Evolutionary conservation across 345 rosid genomes (phyloP), one percentile per base, ranked within the genome.

Genomic region (Populus ilicifolia): DNA sequence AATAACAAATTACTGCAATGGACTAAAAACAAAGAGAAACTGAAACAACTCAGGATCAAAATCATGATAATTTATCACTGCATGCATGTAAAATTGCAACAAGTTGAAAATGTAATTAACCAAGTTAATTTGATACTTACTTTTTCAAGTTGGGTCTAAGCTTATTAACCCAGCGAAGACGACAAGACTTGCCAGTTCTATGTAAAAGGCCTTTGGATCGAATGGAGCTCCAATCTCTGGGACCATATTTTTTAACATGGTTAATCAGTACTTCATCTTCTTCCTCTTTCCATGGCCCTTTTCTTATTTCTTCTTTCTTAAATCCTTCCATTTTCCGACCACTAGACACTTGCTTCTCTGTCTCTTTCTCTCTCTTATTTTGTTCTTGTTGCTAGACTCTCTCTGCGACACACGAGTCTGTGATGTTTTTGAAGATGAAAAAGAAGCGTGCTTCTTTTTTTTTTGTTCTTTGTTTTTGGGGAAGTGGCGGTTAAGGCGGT

Each of bases 221-320:
- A 91, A 93, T 91, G 92, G 98, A 93, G 96, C 98, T 93, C 99
- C 98, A 96, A 80, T 93, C 99, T 17, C 96, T 88, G 64, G 98
- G 93, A 12, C 99, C 98, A 39, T 90, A 88, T 73, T 80, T 84
- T 70, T 81, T 88, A 2, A 96, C 98, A 30, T 91, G 98, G 83
- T 83, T 91, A 35, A 87, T 82, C 2, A 96, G 80, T 3, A 93
- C 93, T 72, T 91, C 86, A 73, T 96, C 99, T 83, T 96, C 99
- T 67, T 96, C 99, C 1, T 88, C 86, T 83, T 91, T 91, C 99
- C 99, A 92, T 67, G 98, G 94, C 52, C 99, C 97, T 86, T 96
- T 96, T 78, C 91, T 88, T 2, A 87, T 88, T 44, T 87, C 91
- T 29, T 80, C 90, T 71, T 76, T 83, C 80, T 70, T 80, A 59